These are phyloP conservation scores for Diphasiastrum complanatum DNA, from an alignment of 83 land plant genomes.

Conservation along the genomic window DNA sequence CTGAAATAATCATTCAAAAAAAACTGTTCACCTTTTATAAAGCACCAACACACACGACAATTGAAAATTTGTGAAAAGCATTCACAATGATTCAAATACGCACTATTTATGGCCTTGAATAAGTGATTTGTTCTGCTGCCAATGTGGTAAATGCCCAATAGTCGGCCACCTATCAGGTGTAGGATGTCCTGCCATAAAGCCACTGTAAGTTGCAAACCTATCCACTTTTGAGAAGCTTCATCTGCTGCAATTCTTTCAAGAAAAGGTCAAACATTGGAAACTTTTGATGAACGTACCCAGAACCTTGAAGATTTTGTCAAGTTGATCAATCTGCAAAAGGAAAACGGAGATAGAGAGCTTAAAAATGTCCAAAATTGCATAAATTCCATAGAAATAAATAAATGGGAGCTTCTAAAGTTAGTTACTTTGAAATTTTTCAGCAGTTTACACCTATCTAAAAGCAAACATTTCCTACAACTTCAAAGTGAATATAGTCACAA, in stretches of 20 bases:
- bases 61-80: too few species aligned
- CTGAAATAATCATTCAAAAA: too few species aligned
- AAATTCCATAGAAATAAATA: not conserved
- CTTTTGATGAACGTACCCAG: conserved; percentile 38
- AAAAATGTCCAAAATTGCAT: not conserved
- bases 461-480: too few species aligned
- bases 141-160: conserved; percentile 74
- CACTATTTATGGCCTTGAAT: conserved; percentile 75
- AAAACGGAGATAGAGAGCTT: not conserved
- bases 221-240: too few species aligned
- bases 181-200: conserved; percentile 53
- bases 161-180: conserved; percentile 92
- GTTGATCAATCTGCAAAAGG: conserved; percentile 68
- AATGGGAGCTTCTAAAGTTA: not conserved
- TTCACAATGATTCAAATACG: conserved; percentile 8
- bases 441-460: too few species aligned
- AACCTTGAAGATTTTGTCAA: conserved; percentile 94
- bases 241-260: too few species aligned
- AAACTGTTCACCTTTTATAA: too few species aligned
- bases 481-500: not conserved
- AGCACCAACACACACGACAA: too few species aligned
- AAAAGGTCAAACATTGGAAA: not conserved
- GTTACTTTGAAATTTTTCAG: too few species aligned
- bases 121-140: conserved; percentile 62
- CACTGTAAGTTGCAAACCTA: not conserved